phyloP scores from a whole-genome alignment of 495 filamentous ascomycete genomes.

The Beverwykella pulmonaria region DNA sequence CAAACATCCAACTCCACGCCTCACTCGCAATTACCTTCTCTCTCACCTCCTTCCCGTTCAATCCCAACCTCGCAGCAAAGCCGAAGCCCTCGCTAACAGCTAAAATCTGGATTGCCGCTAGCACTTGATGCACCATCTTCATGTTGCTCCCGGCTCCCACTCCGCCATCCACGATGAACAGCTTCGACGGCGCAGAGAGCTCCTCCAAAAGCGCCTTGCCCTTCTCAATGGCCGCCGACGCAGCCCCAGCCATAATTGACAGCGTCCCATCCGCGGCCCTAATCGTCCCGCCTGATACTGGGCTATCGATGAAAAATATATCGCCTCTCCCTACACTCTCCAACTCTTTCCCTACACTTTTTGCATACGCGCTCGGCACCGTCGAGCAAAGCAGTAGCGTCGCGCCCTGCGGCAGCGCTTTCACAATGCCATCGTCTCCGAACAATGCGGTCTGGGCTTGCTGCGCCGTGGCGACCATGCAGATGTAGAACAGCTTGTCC shows the following conservation, averaged over 20 bases:
- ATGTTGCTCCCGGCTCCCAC: constrained; percentile 81
- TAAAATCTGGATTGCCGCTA: constrained; percentile 76
- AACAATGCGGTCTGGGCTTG: constrained; percentile 71
- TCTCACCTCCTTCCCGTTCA: constrained; percentile 61
- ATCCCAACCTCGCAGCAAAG: constrained; percentile 66
- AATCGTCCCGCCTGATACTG: constrained; percentile 75
- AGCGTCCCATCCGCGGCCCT: constrained; percentile 76
- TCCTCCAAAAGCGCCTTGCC: constrained; percentile 63
- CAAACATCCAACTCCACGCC: constrained; percentile 82
- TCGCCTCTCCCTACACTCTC: constrained; percentile 59
- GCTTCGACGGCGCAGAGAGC: constrained; percentile 62
- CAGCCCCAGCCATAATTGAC: constrained; percentile 77
- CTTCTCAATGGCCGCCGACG: constrained; percentile 58
- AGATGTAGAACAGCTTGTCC: constrained; percentile 64
- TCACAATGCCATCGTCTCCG: constrained; percentile 59
- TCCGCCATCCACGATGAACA: constrained; percentile 74
- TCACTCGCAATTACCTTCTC: constrained; percentile 61
- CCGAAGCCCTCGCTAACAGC: constrained; percentile 74
- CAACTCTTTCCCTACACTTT: constrained; percentile 61
- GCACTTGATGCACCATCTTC: constrained; percentile 85
- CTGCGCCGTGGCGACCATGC: constrained; percentile 77
- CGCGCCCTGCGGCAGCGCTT: constrained; percentile 56
- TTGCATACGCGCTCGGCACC: constrained; percentile 67
- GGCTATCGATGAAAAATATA: constrained; percentile 70
- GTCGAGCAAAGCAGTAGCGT: constrained; percentile 75